Conservation (phyloP, 768 basidiomycete genomes). For the Infundibulicybe gibba region DNA sequence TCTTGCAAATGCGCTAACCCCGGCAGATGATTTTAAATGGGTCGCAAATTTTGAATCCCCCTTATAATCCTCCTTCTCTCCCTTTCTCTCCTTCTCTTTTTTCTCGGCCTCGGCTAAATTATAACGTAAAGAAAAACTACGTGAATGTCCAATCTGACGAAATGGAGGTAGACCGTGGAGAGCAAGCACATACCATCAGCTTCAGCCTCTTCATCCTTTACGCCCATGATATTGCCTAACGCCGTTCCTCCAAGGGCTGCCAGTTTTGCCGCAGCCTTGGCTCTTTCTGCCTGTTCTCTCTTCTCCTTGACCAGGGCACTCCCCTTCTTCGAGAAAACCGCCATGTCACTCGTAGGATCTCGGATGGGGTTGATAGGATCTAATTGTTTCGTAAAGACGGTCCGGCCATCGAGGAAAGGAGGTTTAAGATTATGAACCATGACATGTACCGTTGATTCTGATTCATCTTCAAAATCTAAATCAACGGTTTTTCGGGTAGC, state of each 20-base stretch:
- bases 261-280: constrained; percentile 94
- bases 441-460: constrained; percentile 94
- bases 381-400: constrained; percentile 93
- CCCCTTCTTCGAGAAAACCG: constrained; percentile 96
- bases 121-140: constrained; percentile 38
- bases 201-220: constrained; percentile 91
- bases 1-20: constrained; percentile 79
- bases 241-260: constrained; percentile 89
- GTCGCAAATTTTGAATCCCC: constrained; percentile 97
- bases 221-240: constrained; percentile 97
- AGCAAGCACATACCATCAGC: constrained; percentile 70
- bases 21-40: constrained; percentile 78
- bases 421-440: constrained; percentile 97
- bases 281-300: constrained; percentile 92
- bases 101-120: constrained; percentile 51
- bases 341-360: constrained; percentile 92
- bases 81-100: constrained; percentile 47
- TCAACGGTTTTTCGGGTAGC: constrained; percentile 85
- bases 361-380: constrained; percentile 97
- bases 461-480: constrained; percentile 94
- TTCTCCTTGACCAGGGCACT: constrained; percentile 92
- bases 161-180: constrained; percentile 11
- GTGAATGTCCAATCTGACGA: constrained; percentile 78
- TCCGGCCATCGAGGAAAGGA: constrained; percentile 95
- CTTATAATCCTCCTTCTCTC: constrained; percentile 70